Base-by-base conservation (phyloP, 2,329 filamentous ascomycete species). In the Blastomyces gilchristii region DNA sequence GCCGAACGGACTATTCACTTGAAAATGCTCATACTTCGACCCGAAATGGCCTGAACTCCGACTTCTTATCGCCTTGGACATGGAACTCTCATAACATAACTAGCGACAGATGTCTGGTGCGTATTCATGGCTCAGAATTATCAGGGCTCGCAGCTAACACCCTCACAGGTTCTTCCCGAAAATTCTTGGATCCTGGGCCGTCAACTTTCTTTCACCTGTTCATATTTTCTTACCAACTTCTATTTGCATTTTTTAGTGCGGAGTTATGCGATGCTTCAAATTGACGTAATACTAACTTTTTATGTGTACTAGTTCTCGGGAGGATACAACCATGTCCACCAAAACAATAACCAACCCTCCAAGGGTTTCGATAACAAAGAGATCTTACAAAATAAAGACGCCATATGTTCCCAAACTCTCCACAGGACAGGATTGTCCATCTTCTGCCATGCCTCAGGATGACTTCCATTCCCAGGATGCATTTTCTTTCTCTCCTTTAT, bases 401-500 rank as follows among this genome's bases (percentile, higher is more conserved):
- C 68, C 69, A 62, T 71, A 73, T 64, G 70, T 75, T 59, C 65
- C 73, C 65, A 76, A 74, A 70, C 73, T 74, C 66, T 68, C 73
- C 67, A 67, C 74, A 67, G 66, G 72, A 63, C 73, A 71, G 68
- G 75, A 74, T 70, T 68, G 74, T 58, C 70, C 76, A 69, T 67
- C 72, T 69, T 72, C 76, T 67, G 74, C 72, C 69, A 69, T 69
- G 66, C 62, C 71, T 71, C 75, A 76, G 72, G 75, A 77, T 75
- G 75, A 78, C 64, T 69, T 76, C 65, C 74, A 74, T 62, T 74
- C 72, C 69, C 74, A 75, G 69, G 75, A 76, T 71, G 73, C 67
- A 66, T 76, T 76, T 66, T 75, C 75, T 65, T 72, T 77, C 65
- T 75, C 73, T 70, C 76, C 76, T 67, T 63, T 66, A 43, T 68